These are phyloP conservation scores for Aureobasidium sp. DNA, from an alignment of 2,329 filamentous ascomycete species.

Conservation along the genomic window DNA sequence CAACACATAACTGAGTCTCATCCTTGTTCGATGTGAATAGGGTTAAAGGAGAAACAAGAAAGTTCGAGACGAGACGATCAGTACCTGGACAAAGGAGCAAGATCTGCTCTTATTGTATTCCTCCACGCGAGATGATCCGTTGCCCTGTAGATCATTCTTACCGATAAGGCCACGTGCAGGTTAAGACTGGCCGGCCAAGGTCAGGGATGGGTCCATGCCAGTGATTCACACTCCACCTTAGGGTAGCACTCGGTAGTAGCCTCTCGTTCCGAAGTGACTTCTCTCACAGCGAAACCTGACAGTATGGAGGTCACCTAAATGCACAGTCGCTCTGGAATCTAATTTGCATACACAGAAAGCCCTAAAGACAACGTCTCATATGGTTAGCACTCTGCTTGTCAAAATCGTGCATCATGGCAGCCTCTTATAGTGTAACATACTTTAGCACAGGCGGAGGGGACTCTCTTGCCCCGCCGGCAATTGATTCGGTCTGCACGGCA, in stretches of 20 bases:
- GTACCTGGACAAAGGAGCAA: neutral
- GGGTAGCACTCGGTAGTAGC: neutral
- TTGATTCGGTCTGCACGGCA: neutral
- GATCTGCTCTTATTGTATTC: neutral
- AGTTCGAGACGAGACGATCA: neutral
- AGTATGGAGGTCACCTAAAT: too few species aligned
- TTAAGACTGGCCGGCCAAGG: neutral
- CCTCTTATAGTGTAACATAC: neutral
- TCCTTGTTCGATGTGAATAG: neutral
- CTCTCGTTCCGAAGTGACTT: neutral
- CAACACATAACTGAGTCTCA: slow-evolving; percentile 1
- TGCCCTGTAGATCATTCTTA: neutral
- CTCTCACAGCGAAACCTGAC: neutral
- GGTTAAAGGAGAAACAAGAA: neutral
- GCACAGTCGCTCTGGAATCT: too few species aligned
- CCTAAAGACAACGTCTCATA: neutral
- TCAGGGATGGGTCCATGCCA: neutral
- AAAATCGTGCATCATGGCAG: neutral
- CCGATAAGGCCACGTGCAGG: neutral
- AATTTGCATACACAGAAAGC: too few species aligned
- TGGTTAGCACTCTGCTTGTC: neutral
- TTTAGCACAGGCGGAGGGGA: neutral
- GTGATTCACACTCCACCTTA: neutral
- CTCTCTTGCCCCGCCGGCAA: neutral
- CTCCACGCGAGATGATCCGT: neutral